phyloP scores from a whole-genome alignment of 305 asterid genomes.

The Fraxinus angustifolia region DNA sequence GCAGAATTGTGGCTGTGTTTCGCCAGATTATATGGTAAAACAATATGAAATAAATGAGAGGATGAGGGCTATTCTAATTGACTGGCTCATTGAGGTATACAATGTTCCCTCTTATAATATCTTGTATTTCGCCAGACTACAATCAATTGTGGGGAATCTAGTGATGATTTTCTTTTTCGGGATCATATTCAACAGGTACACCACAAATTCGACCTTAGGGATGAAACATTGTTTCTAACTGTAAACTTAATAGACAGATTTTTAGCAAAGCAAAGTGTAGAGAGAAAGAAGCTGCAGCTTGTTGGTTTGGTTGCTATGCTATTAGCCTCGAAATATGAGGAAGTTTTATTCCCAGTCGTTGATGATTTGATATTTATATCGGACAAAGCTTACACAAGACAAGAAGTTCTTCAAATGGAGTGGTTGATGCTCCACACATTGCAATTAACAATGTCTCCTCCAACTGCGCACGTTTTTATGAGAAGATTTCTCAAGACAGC shows the following conservation, averaged over 20 bases:
- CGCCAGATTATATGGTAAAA: conserved; percentile 72
- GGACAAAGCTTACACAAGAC: conserved; percentile 78
- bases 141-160: no score
- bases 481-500: conserved; percentile 88
- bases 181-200: conserved; percentile 54
- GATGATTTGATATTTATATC: conserved; percentile 81
- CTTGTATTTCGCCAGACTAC: no score
- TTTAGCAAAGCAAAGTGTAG: conserved; percentile 68
- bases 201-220: conserved; percentile 84
- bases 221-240: conserved; percentile 73
- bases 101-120: no score
- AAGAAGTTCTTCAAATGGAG: conserved; percentile 84
- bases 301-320: conserved; percentile 89
- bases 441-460: conserved; percentile 81
- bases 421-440: conserved; percentile 72
- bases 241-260: conserved; percentile 82
- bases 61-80: conserved; percentile 84
- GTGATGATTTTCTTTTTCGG: no score
- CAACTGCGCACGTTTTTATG: conserved; percentile 83
- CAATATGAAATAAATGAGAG: conserved; percentile 77
- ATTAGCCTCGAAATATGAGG: conserved; percentile 89
- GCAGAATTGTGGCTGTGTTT: conserved; percentile 68
- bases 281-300: conserved; percentile 76
- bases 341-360: conserved; percentile 74
- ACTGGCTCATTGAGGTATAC: conserved; percentile 74